A percentile compares a stretch with the other conserved stretches of the same genome.
These are phyloP conservation scores for Diaporthe helianthi DNA, from an alignment of 2,329 filamentous ascomycete species.

Conservation along the genomic window DNA sequence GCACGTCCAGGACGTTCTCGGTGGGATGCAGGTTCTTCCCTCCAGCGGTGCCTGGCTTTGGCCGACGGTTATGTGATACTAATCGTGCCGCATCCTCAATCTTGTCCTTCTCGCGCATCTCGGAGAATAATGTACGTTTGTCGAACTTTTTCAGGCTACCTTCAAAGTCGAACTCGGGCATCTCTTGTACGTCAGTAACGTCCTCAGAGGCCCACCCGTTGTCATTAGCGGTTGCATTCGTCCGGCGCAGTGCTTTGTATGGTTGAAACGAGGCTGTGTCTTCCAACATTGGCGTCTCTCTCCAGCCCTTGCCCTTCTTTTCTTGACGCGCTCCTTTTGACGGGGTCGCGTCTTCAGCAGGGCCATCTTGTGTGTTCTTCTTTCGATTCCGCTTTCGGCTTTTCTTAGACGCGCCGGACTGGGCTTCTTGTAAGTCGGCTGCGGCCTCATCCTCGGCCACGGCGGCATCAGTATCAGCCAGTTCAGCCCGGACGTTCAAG, in stretches of 20 bases:
- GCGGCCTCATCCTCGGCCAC: slow-evolving; percentile 35
- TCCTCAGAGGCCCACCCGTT: slow-evolving; percentile 97
- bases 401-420: slow-evolving; percentile 40
- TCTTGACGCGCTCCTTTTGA: slow-evolving; percentile 35
- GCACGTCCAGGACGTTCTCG: slow-evolving; percentile 84
- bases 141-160: slow-evolving; percentile 92
- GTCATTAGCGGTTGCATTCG: slow-evolving; percentile 56
- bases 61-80: slow-evolving; percentile 83
- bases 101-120: slow-evolving; percentile 87
- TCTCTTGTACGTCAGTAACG: slow-evolving; percentile 90
- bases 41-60: slow-evolving; percentile 73
- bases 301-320: slow-evolving; percentile 61
- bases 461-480: slow-evolving; percentile 35
- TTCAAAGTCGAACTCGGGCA: slow-evolving; percentile 94
- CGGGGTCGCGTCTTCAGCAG: slow-evolving; percentile 40
- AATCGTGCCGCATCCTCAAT: slow-evolving; percentile 91
- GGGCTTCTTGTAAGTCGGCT: slow-evolving; percentile 36
- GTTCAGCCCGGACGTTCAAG: slow-evolving; percentile 37
- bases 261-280: slow-evolving; percentile 69
- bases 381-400: slow-evolving; percentile 44
- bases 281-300: slow-evolving; percentile 66
- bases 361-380: slow-evolving; percentile 40
- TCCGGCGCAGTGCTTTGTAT: slow-evolving; percentile 66
- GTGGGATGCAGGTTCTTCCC: slow-evolving; percentile 92
- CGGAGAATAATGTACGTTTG: slow-evolving; percentile 88